Evolutionary conservation across 352 stramenopile species (phyloP).

Genomic region (Stephanocyclus meneghinianus): DNA sequence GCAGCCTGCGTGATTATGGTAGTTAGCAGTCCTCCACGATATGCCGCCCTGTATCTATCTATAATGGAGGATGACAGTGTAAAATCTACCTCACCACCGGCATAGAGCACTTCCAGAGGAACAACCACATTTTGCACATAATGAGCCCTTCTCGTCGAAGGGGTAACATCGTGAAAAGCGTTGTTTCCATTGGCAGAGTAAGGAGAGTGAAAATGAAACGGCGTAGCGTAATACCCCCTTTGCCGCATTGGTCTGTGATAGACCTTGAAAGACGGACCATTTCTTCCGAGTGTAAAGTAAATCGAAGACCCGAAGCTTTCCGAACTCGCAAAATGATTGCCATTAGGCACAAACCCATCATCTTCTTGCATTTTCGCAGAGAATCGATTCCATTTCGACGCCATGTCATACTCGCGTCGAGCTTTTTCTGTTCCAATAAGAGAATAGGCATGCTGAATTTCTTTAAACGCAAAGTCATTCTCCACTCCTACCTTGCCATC

Average conservation of each 20-base stretch:
- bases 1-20: slow-evolving; percentile 45
- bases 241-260: slow-evolving; percentile 18
- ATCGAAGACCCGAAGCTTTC: slow-evolving; percentile 19
- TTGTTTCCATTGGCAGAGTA: not conserved
- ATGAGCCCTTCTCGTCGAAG: slow-evolving; percentile 45
- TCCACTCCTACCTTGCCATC: slow-evolving; percentile 22
- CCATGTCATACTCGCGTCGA: slow-evolving; percentile 47
- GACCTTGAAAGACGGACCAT: slow-evolving; percentile 29
- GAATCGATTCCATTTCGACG: slow-evolving; percentile 15
- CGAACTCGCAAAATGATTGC: slow-evolving; percentile 5
- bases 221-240: not conserved
- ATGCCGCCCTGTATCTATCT: slow-evolving; percentile 54
- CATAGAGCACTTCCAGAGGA: slow-evolving; percentile 63
- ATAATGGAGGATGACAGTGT: slow-evolving; percentile 52
- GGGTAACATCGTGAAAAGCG: not conserved
- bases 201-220: not conserved
- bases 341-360: slow-evolving; percentile 13
- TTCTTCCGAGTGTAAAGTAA: slow-evolving; percentile 34
- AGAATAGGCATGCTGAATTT: slow-evolving; percentile 68
- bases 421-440: slow-evolving; percentile 60
- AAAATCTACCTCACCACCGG: slow-evolving; percentile 45
- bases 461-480: slow-evolving; percentile 65
- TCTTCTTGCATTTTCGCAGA: not conserved
- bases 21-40: slow-evolving; percentile 52
- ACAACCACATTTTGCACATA: slow-evolving; percentile 67